Percentiles rank a stretch among this genome's conserved stretches.
These are phyloP conservation scores for Salinomyces thailandicus DNA, from an alignment of 2,329 filamentous ascomycete genomes.

Conservation along the genomic window DNA sequence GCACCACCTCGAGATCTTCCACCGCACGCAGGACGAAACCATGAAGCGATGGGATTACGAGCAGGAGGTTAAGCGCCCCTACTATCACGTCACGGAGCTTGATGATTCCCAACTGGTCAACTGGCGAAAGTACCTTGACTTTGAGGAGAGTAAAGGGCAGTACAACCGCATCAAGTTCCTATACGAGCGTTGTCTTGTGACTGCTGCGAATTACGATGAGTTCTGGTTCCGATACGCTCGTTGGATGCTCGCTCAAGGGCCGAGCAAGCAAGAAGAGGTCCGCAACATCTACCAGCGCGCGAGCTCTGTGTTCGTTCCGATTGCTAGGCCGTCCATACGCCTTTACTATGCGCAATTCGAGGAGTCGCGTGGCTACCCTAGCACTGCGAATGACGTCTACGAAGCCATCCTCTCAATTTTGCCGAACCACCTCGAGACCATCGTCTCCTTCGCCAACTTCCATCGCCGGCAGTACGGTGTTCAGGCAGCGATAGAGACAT, in stretches of 20 bases:
- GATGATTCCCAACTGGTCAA: constrained; percentile 75
- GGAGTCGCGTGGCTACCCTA: constrained; percentile 66
- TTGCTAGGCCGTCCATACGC: constrained; percentile 72
- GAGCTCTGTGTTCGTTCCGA: constrained; percentile 72
- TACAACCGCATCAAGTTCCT: constrained; percentile 66
- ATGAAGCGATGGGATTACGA: constrained; percentile 93
- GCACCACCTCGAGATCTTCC: constrained; percentile 71
- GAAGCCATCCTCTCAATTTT: constrained; percentile 64
- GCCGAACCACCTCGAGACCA: constrained; percentile 76
- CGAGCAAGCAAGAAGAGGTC: constrained; percentile 79
- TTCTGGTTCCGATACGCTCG: constrained; percentile 96
- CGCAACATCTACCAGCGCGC: constrained; percentile 87
- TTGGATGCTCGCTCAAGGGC: constrained; percentile 77
- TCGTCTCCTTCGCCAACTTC: constrained; percentile 78
- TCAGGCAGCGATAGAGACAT: constrained; percentile 73
- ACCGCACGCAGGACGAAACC: constrained; percentile 73
- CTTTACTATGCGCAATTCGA: constrained; percentile 93
- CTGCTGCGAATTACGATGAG: constrained; percentile 89
- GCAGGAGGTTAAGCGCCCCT: constrained; percentile 86
- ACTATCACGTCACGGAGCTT: constrained; percentile 91
- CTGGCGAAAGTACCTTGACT: constrained; percentile 95
- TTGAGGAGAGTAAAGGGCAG: constrained; percentile 78
- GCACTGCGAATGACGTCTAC: constrained; percentile 76
- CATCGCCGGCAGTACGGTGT: constrained; percentile 73
- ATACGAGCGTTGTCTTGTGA: constrained; percentile 88